phyloP scores from a whole-genome alignment of 441 rosid genomes.

The Populus trichocarpa region DNA sequence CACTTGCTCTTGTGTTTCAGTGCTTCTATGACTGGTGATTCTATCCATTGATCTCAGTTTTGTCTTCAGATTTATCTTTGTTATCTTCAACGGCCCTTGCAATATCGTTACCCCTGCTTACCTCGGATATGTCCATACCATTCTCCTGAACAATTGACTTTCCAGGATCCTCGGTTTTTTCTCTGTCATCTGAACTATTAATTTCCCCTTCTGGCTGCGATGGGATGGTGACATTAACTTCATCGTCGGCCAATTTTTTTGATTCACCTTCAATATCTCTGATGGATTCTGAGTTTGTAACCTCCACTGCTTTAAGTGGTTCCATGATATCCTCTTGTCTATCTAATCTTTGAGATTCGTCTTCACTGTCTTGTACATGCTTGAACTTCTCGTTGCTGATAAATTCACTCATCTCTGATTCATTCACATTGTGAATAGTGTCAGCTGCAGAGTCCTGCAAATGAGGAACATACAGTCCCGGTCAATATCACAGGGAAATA shows the following conservation, averaged over 20 bases:
- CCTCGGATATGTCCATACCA: not conserved
- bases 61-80: not conserved
- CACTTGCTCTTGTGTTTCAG: not conserved
- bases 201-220: slow-evolving; percentile 14
- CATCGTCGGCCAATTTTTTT: slow-evolving; percentile 10
- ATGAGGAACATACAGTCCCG: slow-evolving; percentile 15
- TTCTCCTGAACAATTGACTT: not conserved
- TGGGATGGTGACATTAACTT: not conserved
- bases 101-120: not conserved
- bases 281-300: slow-evolving; percentile 2
- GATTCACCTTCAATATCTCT: slow-evolving; percentile 11
- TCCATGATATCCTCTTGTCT: slow-evolving; percentile 4
- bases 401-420: not conserved
- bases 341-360: slow-evolving; percentile 6
- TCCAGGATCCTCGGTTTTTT: not conserved
- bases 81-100: not conserved
- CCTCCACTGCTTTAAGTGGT: not conserved
- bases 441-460: slow-evolving; percentile 16
- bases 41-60: not conserved
- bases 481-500: slow-evolving; percentile 11
- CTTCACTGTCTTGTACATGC: slow-evolving; percentile 12
- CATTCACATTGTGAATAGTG: not conserved
- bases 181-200: not conserved
- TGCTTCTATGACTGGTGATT: not conserved
- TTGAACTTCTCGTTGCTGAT: slow-evolving; percentile 14